Evolutionary conservation across 495 filamentous ascomycete genomes (phyloP).

Genomic region (Hypoxylon rickii): DNA sequence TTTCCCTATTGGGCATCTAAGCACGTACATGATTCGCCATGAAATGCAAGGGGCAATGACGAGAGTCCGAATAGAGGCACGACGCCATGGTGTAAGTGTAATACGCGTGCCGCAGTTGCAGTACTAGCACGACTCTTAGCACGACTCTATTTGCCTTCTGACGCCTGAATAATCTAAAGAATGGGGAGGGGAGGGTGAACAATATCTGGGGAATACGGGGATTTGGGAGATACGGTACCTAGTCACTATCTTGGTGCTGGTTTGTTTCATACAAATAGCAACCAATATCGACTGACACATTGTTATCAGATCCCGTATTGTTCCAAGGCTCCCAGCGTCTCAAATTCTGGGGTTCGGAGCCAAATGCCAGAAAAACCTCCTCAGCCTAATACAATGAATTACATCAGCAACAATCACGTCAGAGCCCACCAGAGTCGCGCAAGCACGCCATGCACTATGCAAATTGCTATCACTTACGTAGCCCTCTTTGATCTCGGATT

Average conservation of each 20-base stretch:
- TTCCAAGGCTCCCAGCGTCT: too few species aligned
- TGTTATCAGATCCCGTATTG: slow-evolving; percentile 21
- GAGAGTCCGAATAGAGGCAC: slow-evolving; percentile 1
- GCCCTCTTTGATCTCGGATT: not conserved
- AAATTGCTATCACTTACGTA: not conserved
- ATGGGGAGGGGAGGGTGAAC: not conserved
- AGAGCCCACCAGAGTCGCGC: slow-evolving; percentile 24
- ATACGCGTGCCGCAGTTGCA: slow-evolving; percentile 16
- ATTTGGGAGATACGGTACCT: not conserved
- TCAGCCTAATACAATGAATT: slow-evolving; percentile 19
- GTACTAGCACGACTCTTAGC: slow-evolving; percentile 6
- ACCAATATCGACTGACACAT: slow-evolving; percentile 2
- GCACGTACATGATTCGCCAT: slow-evolving; percentile 30
- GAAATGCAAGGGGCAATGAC: slow-evolving; percentile 16
- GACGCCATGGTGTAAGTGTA: slow-evolving; percentile 20
- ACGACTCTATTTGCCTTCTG: not conserved
- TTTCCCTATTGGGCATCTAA: slow-evolving; percentile 23
- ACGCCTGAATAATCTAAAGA: not conserved
- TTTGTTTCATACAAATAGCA: not conserved
- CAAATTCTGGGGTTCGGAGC: not conserved
- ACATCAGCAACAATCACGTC: slow-evolving; percentile 35
- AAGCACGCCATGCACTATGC: slow-evolving; percentile 1
- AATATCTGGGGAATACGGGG: not conserved
- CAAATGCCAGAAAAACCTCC: not conserved
- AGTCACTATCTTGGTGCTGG: not conserved